phyloP scores from a whole-genome alignment of 139 green algal species.

The Coelastrella sp. region DNA sequence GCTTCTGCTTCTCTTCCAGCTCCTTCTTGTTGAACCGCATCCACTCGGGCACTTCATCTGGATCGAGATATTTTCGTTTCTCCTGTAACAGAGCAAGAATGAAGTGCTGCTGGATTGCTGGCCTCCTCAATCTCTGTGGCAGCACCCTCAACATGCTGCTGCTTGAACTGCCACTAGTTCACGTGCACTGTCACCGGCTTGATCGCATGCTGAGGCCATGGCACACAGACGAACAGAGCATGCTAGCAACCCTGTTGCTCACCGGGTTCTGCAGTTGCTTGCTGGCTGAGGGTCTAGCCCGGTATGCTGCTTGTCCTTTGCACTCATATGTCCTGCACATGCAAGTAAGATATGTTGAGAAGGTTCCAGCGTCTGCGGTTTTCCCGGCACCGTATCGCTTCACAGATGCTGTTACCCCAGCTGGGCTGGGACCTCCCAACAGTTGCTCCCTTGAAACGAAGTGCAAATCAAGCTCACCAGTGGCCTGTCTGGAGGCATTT shows the following conservation, averaged over 20 bases:
- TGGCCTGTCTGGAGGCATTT: slow-evolving; percentile 52
- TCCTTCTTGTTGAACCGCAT: slow-evolving; percentile 31
- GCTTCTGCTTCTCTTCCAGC: slow-evolving; percentile 43
- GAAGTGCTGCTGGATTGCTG: too few species aligned
- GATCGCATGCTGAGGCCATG: too few species aligned
- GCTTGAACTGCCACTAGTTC: neutral
- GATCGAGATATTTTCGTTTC: slow-evolving; percentile 40
- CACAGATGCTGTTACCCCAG: too few species aligned
- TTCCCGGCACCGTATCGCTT: too few species aligned
- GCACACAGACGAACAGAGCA: too few species aligned
- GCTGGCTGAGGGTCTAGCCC: slow-evolving; percentile 68
- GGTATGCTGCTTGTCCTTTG: slow-evolving; percentile 75
- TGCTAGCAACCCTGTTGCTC: slow-evolving; percentile 46
- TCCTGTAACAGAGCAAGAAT: neutral
- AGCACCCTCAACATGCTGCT: too few species aligned
- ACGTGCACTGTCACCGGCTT: neutral
- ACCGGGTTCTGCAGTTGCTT: slow-evolving; percentile 79
- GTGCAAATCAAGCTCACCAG: neutral
- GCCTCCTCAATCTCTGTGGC: too few species aligned
- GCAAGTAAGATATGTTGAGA: neutral
- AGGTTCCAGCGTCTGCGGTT: too few species aligned
- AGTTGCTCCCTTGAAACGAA: too few species aligned
- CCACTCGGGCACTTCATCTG: slow-evolving; percentile 14
- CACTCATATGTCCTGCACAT: slow-evolving; percentile 81
- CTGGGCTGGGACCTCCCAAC: too few species aligned